Evolutionary conservation across 208 protist species (phyloP).

Genomic region (Leishmania turanica): DNA sequence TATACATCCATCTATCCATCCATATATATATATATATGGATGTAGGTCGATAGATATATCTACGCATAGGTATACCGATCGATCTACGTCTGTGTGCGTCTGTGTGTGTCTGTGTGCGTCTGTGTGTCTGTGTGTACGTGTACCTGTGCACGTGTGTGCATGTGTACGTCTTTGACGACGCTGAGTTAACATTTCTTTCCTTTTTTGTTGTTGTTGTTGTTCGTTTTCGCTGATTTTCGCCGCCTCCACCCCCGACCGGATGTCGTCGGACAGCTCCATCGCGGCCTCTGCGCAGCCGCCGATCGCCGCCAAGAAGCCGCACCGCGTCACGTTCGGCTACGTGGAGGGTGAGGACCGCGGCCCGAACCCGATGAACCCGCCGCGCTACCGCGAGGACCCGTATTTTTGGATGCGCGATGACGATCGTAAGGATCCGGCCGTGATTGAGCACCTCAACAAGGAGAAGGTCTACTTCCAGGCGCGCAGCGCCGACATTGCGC

Average conservation of each 20-base stretch:
- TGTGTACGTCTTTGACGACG: not conserved
- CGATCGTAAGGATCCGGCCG: constrained; percentile 60
- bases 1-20: too few species aligned
- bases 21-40: too few species aligned
- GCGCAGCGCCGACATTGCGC: constrained; percentile 57
- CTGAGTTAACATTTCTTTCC: not conserved
- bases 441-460: constrained; percentile 79
- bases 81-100: not conserved
- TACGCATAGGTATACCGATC: too few species aligned
- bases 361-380: constrained; percentile 86
- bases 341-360: constrained; percentile 88
- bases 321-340: constrained; percentile 77
- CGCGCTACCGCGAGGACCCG: constrained; percentile 64
- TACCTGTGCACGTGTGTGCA: too few species aligned
- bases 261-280: constrained; percentile 20
- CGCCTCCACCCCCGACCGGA: not conserved
- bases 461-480: constrained; percentile 84
- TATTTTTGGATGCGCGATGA: constrained; percentile 91
- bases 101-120: constrained; percentile 3
- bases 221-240: constrained; percentile 12
- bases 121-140: too few species aligned
- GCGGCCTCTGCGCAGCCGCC: constrained; percentile 35
- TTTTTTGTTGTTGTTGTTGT: too few species aligned
- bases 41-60: too few species aligned
- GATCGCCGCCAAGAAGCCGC: constrained; percentile 59